These are phyloP conservation scores for Austroboletus festivus DNA, from an alignment of 768 basidiomycete species.

Conservation along the genomic window DNA sequence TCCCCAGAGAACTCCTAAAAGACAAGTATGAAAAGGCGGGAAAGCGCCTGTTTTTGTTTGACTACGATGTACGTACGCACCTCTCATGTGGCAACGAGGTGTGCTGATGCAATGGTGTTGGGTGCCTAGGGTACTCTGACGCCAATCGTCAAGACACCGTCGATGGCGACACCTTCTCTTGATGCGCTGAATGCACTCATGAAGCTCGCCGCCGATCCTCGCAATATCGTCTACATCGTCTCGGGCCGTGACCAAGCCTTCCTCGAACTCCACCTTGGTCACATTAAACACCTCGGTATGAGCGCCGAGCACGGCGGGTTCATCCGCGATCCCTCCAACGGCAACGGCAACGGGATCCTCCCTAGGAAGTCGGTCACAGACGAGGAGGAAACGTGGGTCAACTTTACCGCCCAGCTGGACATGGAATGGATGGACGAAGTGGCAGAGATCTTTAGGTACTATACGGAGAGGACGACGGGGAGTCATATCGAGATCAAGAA, in stretches of 20 bases:
- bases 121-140: slow-evolving; percentile 80
- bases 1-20: slow-evolving; percentile 61
- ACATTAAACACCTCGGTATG: slow-evolving; percentile 80
- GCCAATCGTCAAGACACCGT: slow-evolving; percentile 93
- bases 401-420: slow-evolving; percentile 88
- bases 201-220: slow-evolving; percentile 71
- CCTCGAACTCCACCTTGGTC: slow-evolving; percentile 87
- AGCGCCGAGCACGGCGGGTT: slow-evolving; percentile 96
- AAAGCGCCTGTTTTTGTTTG: slow-evolving; percentile 90
- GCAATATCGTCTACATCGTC: slow-evolving; percentile 94
- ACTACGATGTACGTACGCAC: slow-evolving; percentile 79
- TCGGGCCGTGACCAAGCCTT: slow-evolving; percentile 93
- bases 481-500: slow-evolving; percentile 96
- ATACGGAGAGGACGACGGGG: slow-evolving; percentile 96
- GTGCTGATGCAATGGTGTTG: slow-evolving; percentile 1
- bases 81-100: neutral
- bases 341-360: slow-evolving; percentile 13
- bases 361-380: neutral
- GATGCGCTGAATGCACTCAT: slow-evolving; percentile 72
- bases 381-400: slow-evolving; percentile 57
- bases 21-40: slow-evolving; percentile 61
- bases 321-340: slow-evolving; percentile 64
- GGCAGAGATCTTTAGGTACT: slow-evolving; percentile 92
- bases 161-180: slow-evolving; percentile 78
- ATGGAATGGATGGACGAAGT: slow-evolving; percentile 99